These are phyloP conservation scores for Phytopythium kandeliae DNA, from an alignment of 352 stramenopile species.

Conservation along the genomic window DNA sequence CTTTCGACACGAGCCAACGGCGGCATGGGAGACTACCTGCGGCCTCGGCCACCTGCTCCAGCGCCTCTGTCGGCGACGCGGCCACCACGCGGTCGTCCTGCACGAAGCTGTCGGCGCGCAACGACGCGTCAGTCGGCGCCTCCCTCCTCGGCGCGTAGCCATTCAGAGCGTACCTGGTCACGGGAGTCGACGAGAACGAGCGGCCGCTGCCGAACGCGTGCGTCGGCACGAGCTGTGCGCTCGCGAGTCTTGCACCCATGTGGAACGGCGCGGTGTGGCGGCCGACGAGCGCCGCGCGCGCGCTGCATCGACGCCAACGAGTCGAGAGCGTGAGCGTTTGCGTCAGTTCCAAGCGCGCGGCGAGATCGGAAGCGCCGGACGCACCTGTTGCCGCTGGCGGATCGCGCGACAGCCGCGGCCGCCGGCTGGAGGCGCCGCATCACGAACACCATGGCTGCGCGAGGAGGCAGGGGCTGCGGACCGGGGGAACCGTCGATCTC, in stretches of 20 bases:
- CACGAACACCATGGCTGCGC: slow-evolving; percentile 42
- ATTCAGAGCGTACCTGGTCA: slow-evolving; percentile 23
- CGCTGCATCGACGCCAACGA: background rate
- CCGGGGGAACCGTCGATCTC: too few relatives aligned
- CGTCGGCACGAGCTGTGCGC: slow-evolving; percentile 42
- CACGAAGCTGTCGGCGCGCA: slow-evolving; percentile 15
- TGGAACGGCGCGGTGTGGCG: slow-evolving; percentile 4
- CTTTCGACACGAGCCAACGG: background rate
- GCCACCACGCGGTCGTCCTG: slow-evolving; percentile 43
- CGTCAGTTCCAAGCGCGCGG: background rate
- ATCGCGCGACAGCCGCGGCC: slow-evolving; percentile 24
- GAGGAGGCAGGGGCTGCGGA: slow-evolving; percentile 9
- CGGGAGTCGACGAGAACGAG: slow-evolving; percentile 56
- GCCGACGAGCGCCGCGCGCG: background rate
- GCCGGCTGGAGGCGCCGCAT: slow-evolving; percentile 60
- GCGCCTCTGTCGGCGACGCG: slow-evolving; percentile 33
- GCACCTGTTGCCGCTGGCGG: slow-evolving; percentile 17
- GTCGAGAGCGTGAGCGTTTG: too few relatives aligned
- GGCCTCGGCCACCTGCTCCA: slow-evolving; percentile 39
- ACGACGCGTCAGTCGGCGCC: background rate
- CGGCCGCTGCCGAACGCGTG: slow-evolving; percentile 33
- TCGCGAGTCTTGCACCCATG: slow-evolving; percentile 24
- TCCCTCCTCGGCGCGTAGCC: background rate
- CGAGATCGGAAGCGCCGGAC: background rate
- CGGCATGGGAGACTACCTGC: slow-evolving; percentile 8